Conservation (phyloP, 768 basidiomycete genomes). For the Ephemerocybe angulata region DNA sequence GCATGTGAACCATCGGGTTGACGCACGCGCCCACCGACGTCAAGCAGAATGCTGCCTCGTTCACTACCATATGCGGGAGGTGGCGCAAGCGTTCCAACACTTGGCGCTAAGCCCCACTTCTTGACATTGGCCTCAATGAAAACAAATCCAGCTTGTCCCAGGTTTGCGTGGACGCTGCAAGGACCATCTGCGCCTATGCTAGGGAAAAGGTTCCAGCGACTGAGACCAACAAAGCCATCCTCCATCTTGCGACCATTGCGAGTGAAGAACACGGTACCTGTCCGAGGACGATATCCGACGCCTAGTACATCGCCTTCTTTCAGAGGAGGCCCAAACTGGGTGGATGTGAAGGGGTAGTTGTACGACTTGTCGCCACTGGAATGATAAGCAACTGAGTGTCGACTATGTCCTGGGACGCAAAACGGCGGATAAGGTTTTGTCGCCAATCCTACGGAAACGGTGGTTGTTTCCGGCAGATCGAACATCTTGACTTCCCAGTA, state of each 20-base stretch:
- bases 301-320: slow-evolving; percentile 96
- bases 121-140: slow-evolving; percentile 99
- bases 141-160: slow-evolving; percentile 97
- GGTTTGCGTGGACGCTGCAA: slow-evolving; percentile 94
- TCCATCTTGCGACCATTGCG: slow-evolving; percentile 96
- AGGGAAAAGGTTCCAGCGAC: slow-evolving; percentile 91
- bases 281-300: slow-evolving; percentile 92
- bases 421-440: slow-evolving; percentile 97
- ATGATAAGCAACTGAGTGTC: slow-evolving; percentile 91
- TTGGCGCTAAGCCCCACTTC: slow-evolving; percentile 98
- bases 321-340: slow-evolving; percentile 77
- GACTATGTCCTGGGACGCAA: slow-evolving; percentile 81
- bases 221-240: slow-evolving; percentile 90
- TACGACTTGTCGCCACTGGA: slow-evolving; percentile 96
- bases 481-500: slow-evolving; percentile 99
- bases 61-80: slow-evolving; percentile 98
- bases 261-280: slow-evolving; percentile 98
- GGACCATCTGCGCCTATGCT: slow-evolving; percentile 95
- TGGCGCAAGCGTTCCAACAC: slow-evolving; percentile 93
- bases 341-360: slow-evolving; percentile 90
- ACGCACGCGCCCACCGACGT: slow-evolving; percentile 69
- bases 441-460: slow-evolving; percentile 88
- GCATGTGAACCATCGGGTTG: no score
- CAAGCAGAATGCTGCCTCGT: slow-evolving; percentile 90
- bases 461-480: slow-evolving; percentile 85